A percentile compares a stretch with the other conserved stretches of the same genome.
Conservation (phyloP, 2,329 filamentous ascomycete species). For the Alternaria metachromatica region DNA sequence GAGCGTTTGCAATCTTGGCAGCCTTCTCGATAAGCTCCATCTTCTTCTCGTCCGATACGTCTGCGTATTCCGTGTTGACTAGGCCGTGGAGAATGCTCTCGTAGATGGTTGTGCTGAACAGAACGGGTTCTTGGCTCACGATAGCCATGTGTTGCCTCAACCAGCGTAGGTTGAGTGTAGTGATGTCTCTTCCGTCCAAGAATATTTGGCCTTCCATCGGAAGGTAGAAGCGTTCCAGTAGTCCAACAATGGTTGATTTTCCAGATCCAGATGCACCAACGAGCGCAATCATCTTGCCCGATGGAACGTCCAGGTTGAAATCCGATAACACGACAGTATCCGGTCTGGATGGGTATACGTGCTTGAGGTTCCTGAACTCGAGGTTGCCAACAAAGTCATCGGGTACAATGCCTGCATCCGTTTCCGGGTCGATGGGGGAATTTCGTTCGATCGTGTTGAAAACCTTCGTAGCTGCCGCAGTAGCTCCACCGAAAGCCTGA, state of each 20-base stretch:
- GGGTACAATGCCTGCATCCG: constrained; percentile 73
- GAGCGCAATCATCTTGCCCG: constrained; percentile 89
- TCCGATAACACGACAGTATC: constrained; percentile 89
- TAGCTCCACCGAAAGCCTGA: constrained; percentile 82
- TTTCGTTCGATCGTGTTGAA: constrained; percentile 89
- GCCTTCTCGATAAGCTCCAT: constrained; percentile 77
- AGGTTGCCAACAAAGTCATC: constrained; percentile 78
- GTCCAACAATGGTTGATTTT: constrained; percentile 91
- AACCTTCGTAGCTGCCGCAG: constrained; percentile 89
- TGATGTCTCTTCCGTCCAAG: constrained; percentile 83
- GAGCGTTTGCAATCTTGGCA: constrained; percentile 89
- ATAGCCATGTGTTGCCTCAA: constrained; percentile 89
- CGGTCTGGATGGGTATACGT: constrained; percentile 92
- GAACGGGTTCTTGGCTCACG: constrained; percentile 89
- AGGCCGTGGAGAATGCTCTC: constrained; percentile 90
- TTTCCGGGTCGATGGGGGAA: constrained; percentile 82
- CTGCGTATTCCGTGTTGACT: constrained; percentile 80
- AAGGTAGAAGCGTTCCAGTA: constrained; percentile 93
- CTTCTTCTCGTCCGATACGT: constrained; percentile 69
- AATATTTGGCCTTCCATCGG: constrained; percentile 80
- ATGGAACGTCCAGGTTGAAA: constrained; percentile 79
- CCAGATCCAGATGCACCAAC: constrained; percentile 94
- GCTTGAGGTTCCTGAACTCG: constrained; percentile 81
- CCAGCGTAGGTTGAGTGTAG: constrained; percentile 85
- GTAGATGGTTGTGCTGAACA: constrained; percentile 89